phyloP scores from a whole-genome alignment of 495 filamentous ascomycete species.

The Penicillium waksmanii region DNA sequence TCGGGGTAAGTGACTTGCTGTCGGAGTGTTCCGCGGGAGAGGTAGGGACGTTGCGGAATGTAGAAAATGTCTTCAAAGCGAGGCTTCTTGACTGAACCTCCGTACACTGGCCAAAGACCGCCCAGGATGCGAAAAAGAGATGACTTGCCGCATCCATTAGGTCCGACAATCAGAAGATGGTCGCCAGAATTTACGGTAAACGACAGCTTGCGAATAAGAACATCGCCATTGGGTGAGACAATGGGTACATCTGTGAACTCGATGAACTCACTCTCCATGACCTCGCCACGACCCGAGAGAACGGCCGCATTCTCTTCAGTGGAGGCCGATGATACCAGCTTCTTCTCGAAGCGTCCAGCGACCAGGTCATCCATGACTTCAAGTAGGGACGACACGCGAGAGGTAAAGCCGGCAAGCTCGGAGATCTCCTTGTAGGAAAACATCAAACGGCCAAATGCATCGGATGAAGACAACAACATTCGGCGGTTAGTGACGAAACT shows the following conservation, averaged over 20 bases:
- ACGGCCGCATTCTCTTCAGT: slow-evolving; percentile 78
- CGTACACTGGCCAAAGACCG: slow-evolving; percentile 98
- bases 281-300: slow-evolving; percentile 74
- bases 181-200: slow-evolving; percentile 85
- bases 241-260: slow-evolving; percentile 93
- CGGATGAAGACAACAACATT: slow-evolving; percentile 87
- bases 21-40: slow-evolving; percentile 83
- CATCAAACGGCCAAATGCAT: slow-evolving; percentile 96
- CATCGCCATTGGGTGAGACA: slow-evolving; percentile 93
- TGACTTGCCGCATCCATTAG: slow-evolving; percentile 96
- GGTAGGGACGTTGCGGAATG: slow-evolving; percentile 93
- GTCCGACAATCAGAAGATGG: slow-evolving; percentile 92
- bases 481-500: slow-evolving; percentile 94
- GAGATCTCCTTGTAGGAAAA: slow-evolving; percentile 98
- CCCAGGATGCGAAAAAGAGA: slow-evolving; percentile 95
- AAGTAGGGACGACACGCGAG: slow-evolving; percentile 82
- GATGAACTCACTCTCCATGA: slow-evolving; percentile 80
- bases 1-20: slow-evolving; percentile 98
- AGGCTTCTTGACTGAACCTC: slow-evolving; percentile 88
- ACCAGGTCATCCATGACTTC: slow-evolving; percentile 95
- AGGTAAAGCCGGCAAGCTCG: slow-evolving; percentile 92
- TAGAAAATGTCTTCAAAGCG: slow-evolving; percentile 93
- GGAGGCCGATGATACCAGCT: slow-evolving; percentile 84
- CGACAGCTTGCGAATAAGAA: slow-evolving; percentile 79
- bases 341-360: slow-evolving; percentile 89